Percentiles rank a stretch among this genome's conserved stretches.
phyloP scores from a whole-genome alignment of 73 alveolate genomes.

The Symbiodinium pilosum region DNA sequence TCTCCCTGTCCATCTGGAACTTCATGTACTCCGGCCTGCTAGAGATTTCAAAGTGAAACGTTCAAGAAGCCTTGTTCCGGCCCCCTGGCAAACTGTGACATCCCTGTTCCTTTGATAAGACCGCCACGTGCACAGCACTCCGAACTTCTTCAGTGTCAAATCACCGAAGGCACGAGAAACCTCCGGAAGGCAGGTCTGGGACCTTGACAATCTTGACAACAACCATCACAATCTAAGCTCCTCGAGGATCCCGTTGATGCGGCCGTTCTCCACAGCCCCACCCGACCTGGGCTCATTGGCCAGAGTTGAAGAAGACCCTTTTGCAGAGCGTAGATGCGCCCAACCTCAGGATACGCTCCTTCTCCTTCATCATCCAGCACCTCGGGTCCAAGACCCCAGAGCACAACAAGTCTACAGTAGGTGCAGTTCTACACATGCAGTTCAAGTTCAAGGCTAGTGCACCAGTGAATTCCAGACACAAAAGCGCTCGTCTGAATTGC shows the following conservation, averaged over 20 bases:
- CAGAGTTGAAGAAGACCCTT: neutral
- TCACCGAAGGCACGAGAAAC: constrained; percentile 94
- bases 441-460: neutral
- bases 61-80: neutral
- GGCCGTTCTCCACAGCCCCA: constrained; percentile 95
- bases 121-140: constrained; percentile 85
- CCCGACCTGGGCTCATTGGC: constrained; percentile 30
- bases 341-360: constrained; percentile 59
- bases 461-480: neutral
- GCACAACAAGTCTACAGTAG: too few species aligned
- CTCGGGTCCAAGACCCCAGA: neutral
- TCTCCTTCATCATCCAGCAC: constrained; percentile 94
- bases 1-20: constrained; percentile 94
- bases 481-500: neutral
- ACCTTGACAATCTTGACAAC: too few species aligned
- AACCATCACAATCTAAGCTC: neutral
- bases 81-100: too few species aligned
- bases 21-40: constrained; percentile 90
- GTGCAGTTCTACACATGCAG: too few species aligned
- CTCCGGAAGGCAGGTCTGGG: neutral
- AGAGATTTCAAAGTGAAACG: neutral
- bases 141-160: constrained; percentile 81
- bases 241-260: constrained; percentile 90
- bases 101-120: neutral
- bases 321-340: neutral